Evolutionary conservation across 768 basidiomycete genomes (phyloP).

Genomic region (Boletus coccyginus): DNA sequence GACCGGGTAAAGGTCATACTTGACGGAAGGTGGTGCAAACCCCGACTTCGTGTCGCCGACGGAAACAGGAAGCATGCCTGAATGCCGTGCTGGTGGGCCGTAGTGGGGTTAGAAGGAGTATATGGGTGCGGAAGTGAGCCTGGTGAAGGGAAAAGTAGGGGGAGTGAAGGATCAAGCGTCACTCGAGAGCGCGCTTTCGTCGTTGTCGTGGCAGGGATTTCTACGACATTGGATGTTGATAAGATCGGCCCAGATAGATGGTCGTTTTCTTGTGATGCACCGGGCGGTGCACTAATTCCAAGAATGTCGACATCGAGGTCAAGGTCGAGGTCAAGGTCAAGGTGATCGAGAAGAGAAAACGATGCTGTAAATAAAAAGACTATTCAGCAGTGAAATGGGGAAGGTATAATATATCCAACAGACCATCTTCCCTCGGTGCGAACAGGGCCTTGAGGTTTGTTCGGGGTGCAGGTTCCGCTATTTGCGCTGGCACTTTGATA

Average conservation of each 20-base stretch:
- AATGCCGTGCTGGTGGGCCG: slow-evolving; percentile 17
- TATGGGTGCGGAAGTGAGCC: slow-evolving; percentile 19
- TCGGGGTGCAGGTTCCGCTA: neutral
- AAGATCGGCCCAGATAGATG: slow-evolving; percentile 1
- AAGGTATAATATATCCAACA: slow-evolving; percentile 8
- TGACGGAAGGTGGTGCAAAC: slow-evolving; percentile 39
- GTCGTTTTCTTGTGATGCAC: neutral
- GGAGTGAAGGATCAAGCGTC: slow-evolving; percentile 49
- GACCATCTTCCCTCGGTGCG: slow-evolving; percentile 64
- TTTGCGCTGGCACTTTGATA: neutral
- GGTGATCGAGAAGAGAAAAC: slow-evolving; percentile 74
- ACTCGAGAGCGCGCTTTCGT: slow-evolving; percentile 22
- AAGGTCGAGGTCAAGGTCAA: slow-evolving; percentile 72
- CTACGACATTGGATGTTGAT: neutral
- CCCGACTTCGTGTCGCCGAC: slow-evolving; percentile 45
- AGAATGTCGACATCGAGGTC: slow-evolving; percentile 61
- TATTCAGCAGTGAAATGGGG: neutral
- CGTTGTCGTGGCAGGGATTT: slow-evolving; percentile 1
- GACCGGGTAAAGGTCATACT: slow-evolving; percentile 19
- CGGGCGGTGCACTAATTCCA: slow-evolving; percentile 18
- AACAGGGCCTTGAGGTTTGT: slow-evolving; percentile 69
- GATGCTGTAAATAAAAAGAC: slow-evolving; percentile 37
- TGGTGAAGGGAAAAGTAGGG: slow-evolving; percentile 62
- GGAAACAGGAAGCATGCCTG: slow-evolving; percentile 21
- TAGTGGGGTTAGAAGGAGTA: slow-evolving; percentile 8